These are phyloP conservation scores for Kondoa malvinella DNA, from an alignment of 768 basidiomycete species.

Conservation along the genomic window DNA sequence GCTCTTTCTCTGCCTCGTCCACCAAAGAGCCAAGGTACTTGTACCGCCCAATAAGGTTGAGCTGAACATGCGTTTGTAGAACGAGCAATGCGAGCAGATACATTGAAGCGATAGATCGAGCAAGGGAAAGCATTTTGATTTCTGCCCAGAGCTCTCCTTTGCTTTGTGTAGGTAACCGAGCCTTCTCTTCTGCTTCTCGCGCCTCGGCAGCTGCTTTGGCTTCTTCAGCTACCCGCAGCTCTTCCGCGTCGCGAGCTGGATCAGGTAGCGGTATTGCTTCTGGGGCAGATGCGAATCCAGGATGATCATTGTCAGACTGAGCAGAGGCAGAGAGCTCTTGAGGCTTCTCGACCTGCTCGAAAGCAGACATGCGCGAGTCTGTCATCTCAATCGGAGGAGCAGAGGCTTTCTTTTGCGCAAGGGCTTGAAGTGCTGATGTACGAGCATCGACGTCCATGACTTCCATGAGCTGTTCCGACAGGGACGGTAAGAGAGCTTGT, in stretches of 20 bases:
- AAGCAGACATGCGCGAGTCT: not conserved
- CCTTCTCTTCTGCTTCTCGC: conserved; percentile 4
- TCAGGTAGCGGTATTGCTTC: too few species aligned
- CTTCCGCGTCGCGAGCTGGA: too few species aligned
- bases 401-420: conserved; percentile 22
- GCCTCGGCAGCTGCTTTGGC: too few species aligned
- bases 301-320: too few species aligned
- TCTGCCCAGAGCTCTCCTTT: conserved; percentile 82
- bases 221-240: too few species aligned
- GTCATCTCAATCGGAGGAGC: conserved; percentile 33
- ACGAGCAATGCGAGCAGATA: conserved; percentile 73
- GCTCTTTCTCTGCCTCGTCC: conserved; percentile 3
- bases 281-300: too few species aligned
- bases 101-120: conserved; percentile 57
- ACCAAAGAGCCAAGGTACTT: conserved; percentile 57
- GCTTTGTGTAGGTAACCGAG: not conserved
- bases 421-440: conserved; percentile 39
- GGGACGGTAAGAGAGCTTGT: conserved; percentile 47
- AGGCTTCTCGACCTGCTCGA: not conserved
- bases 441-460: conserved; percentile 62
- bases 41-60: conserved; percentile 62
- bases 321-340: not conserved
- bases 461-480: conserved; percentile 47
- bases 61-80: conserved; percentile 70
- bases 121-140: conserved; percentile 40